Percentiles rank a stretch among this genome's conserved stretches.
phyloP scores from a whole-genome alignment of 2,329 filamentous ascomycete species.

The Keithomyces neogunnii region DNA sequence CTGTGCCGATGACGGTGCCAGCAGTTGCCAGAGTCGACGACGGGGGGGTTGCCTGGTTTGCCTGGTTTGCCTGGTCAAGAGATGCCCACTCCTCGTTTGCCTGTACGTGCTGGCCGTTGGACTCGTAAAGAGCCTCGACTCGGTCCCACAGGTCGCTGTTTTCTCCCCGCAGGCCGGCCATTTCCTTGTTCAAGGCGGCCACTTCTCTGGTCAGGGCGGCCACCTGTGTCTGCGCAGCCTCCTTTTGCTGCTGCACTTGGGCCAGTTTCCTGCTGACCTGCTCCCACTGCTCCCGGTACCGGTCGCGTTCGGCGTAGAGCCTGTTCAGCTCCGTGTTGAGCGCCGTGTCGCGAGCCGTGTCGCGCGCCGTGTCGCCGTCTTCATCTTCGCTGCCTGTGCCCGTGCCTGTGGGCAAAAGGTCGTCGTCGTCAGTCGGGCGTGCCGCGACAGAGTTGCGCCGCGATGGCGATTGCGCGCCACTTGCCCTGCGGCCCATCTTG shows the following conservation, averaged over 20 bases:
- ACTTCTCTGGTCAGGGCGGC: conserved; percentile 2
- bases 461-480: background rate
- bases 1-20: no score
- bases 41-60: no score
- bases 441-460: background rate
- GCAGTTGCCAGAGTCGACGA: no score
- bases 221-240: conserved; percentile 12
- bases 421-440: conserved; percentile 3
- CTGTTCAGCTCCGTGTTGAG: conserved; percentile 17
- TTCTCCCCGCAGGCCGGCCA: conserved; percentile 14
- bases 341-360: conserved; percentile 13
- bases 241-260: conserved; percentile 13
- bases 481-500: conserved; percentile 10
- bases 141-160: conserved; percentile 7
- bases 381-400: conserved; percentile 8
- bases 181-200: background rate
- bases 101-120: no score
- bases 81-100: no score
- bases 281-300: conserved; percentile 18
- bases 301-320: conserved; percentile 13
- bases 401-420: no score
- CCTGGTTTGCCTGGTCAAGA: no score
- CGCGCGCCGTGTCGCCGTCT: conserved; percentile 13
- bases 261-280: conserved; percentile 21
- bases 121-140: no score